phyloP scores from a whole-genome alignment of 2,329 filamentous ascomycete species.

The Colletotrichum sp. region DNA sequence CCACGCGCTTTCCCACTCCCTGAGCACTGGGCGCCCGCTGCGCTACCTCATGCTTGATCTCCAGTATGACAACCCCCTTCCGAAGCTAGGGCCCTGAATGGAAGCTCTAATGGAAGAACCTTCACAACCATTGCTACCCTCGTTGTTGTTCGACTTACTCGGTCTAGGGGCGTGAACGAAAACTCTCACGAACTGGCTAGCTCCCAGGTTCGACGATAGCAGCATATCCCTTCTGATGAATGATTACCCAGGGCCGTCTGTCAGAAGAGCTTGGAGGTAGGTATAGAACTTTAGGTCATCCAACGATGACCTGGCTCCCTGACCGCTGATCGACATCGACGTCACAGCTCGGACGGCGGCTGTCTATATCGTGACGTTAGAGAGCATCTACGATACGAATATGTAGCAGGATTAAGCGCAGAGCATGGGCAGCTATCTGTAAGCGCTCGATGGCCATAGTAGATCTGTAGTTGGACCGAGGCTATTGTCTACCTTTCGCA shows the following conservation, averaged over 20 bases:
- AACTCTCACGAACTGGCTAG: neutral
- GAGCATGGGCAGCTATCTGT: neutral
- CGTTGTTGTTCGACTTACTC: neutral
- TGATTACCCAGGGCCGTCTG: neutral
- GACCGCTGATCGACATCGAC: neutral
- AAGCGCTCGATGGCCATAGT: neutral
- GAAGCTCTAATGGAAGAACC: neutral
- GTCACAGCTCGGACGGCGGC: neutral
- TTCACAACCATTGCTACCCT: neutral
- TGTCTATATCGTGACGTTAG: neutral
- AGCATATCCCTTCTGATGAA: neutral
- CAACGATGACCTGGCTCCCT: neutral
- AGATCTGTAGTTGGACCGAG: neutral
- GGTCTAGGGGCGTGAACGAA: neutral
- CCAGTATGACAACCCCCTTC: neutral
- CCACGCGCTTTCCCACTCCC: neutral
- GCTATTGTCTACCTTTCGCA: neutral
- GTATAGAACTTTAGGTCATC: neutral
- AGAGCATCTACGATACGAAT: neutral
- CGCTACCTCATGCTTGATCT: neutral
- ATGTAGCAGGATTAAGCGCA: neutral
- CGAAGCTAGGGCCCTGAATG: neutral
- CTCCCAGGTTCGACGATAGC: neutral
- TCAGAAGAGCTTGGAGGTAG: neutral
- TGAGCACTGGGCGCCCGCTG: neutral